Percentiles rank a stretch among this genome's conserved stretches.
Evolutionary conservation across 352 stramenopile genomes (phyloP).

Genomic region (Phytophthora ohioensis): DNA sequence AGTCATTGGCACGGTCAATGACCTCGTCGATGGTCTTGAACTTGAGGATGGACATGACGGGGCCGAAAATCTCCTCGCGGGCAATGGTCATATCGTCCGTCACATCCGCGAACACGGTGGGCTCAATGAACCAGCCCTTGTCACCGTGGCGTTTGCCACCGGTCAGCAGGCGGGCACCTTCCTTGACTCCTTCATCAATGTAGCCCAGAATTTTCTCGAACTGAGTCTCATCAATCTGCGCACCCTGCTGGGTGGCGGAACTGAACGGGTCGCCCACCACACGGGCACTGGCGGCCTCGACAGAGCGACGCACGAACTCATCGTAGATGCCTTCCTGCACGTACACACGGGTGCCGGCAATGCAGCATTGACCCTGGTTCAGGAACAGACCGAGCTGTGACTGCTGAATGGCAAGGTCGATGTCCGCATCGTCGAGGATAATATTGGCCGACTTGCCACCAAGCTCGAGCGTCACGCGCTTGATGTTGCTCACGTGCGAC

Average conservation of each 20-base stretch:
- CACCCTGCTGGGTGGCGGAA: conserved; percentile 49
- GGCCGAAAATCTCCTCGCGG: conserved; percentile 94
- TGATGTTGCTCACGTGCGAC: conserved; percentile 73
- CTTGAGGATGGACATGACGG: conserved; percentile 90
- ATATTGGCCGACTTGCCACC: conserved; percentile 85
- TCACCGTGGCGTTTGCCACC: conserved; percentile 80
- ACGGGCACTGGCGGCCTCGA: conserved; percentile 59
- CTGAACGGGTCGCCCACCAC: conserved; percentile 67
- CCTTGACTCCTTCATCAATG: conserved; percentile 76
- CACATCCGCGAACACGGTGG: conserved; percentile 92
- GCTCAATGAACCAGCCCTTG: conserved; percentile 92
- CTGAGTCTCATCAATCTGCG: conserved; percentile 70
- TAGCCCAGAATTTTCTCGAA: conserved; percentile 91
- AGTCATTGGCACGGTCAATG: conserved; percentile 88
- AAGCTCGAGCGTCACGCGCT: conserved; percentile 80
- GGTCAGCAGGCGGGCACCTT: conserved; percentile 85
- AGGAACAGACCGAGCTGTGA: conserved; percentile 80
- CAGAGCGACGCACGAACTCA: conserved; percentile 78
- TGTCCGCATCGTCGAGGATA: conserved; percentile 75
- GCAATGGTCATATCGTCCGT: conserved; percentile 90
- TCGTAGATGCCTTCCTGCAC: conserved; percentile 92
- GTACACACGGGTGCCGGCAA: conserved; percentile 83
- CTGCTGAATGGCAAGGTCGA: conserved; percentile 62
- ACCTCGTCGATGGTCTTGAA: conserved; percentile 92
- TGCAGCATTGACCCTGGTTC: conserved; percentile 91